Percentiles rank a stretch among this genome's conserved stretches.
These are phyloP conservation scores for Leishmania gerbilli DNA, from an alignment of 208 protist genomes.

Conservation along the genomic window DNA sequence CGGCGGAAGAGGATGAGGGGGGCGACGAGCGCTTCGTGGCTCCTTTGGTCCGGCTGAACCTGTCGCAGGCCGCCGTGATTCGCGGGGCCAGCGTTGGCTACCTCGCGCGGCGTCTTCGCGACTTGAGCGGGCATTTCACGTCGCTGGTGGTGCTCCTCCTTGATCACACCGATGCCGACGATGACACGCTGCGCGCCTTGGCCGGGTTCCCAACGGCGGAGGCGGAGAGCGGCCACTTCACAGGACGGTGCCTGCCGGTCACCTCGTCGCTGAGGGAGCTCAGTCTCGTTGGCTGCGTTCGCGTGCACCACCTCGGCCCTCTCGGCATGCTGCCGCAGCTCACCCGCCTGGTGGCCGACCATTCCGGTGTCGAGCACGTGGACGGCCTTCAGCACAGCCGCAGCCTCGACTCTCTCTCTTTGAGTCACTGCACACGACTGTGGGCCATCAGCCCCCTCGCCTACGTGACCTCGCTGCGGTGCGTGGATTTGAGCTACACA, in stretches of 20 bases:
- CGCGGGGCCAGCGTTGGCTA: conserved; percentile 15
- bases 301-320: conserved; percentile 26
- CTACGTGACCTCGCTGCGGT: conserved; percentile 7
- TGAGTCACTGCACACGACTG: conserved; percentile 26
- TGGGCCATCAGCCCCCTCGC: conserved; percentile 24
- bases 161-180: conserved; percentile 17
- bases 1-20: not conserved
- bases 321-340: conserved; percentile 29
- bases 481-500: conserved; percentile 19
- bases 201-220: conserved; percentile 1
- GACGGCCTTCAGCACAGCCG: conserved; percentile 26
- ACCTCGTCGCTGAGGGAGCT: conserved; percentile 19
- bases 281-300: conserved; percentile 23
- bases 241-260: not conserved
- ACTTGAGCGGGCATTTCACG: not conserved
- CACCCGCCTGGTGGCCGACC: conserved; percentile 12
- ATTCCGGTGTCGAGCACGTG: conserved; percentile 13
- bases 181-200: conserved; percentile 15
- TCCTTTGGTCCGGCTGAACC: conserved; percentile 19
- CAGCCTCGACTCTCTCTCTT: conserved; percentile 8
- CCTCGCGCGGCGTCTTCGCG: conserved; percentile 7
- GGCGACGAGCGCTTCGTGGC: not conserved
- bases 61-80: conserved; percentile 12
- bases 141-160: conserved; percentile 15
- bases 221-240: not conserved